Percentiles rank a stretch among this genome's conserved stretches.
These are phyloP conservation scores for Phytophthora sp. DNA, from an alignment of 352 stramenopile species.

Conservation along the genomic window DNA sequence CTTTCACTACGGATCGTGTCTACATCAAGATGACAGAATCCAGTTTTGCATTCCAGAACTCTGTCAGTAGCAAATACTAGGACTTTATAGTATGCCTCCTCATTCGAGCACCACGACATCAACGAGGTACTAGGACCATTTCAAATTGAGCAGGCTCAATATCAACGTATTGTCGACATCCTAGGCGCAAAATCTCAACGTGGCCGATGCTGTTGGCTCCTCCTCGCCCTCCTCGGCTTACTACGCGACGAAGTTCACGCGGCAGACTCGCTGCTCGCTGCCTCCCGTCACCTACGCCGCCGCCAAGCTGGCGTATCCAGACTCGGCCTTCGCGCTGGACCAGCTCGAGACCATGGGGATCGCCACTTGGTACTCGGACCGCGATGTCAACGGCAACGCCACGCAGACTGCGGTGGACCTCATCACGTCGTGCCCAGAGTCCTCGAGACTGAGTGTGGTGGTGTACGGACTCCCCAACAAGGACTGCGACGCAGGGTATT, in stretches of 20 bases:
- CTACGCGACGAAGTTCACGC: background rate
- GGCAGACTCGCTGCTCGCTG: constrained; percentile 53
- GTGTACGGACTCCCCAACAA: constrained; percentile 83
- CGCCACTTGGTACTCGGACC: constrained; percentile 78
- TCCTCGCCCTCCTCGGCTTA: constrained; percentile 6
- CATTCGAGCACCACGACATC: no score
- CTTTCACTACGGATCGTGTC: no score
- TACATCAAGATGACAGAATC: no score
- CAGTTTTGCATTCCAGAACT: no score
- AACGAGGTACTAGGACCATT: no score
- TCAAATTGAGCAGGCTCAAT: constrained; percentile 15
- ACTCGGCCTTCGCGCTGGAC: constrained; percentile 52
- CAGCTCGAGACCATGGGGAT: constrained; percentile 60
- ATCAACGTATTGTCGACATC: constrained; percentile 13
- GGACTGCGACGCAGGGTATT: constrained; percentile 70
- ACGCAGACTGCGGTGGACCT: constrained; percentile 39
- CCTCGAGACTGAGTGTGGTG: constrained; percentile 57
- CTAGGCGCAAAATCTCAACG: constrained; percentile 9
- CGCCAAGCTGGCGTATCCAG: constrained; percentile 52
- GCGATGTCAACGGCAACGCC: constrained; percentile 39
- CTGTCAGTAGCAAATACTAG: no score
- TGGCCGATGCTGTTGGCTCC: constrained; percentile 8
- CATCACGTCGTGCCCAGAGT: constrained; percentile 36
- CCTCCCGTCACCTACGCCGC: constrained; percentile 44
- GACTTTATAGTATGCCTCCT: no score